These are phyloP conservation scores for Populus deltoides DNA, from an alignment of 345 rosid species.

Conservation along the genomic window DNA sequence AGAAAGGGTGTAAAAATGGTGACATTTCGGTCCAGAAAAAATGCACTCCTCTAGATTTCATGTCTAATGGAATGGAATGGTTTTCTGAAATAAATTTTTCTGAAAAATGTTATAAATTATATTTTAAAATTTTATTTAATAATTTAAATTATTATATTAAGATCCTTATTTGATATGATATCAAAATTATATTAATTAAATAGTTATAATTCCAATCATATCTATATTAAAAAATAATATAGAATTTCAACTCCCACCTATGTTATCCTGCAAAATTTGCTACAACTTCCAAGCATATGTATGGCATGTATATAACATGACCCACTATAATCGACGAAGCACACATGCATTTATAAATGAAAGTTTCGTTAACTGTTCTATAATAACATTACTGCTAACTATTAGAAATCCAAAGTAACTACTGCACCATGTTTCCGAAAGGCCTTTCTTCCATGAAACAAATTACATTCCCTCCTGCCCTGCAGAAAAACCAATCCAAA, in stretches of 20 bases:
- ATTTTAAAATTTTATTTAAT: no score
- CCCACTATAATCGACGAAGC: not conserved
- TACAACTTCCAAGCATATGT: not conserved
- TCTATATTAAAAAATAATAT: no score
- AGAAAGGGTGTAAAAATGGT: not conserved
- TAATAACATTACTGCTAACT: slow-evolving; percentile 2
- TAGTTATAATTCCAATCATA: no score
- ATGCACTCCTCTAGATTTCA: not conserved
- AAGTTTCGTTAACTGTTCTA: slow-evolving; percentile 11
- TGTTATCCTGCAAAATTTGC: no score
- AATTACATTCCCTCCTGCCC: not conserved
- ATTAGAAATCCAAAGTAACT: not conserved
- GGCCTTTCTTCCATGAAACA: not conserved
- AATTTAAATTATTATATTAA: no score
- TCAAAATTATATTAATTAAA: no score
- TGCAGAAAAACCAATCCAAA: not conserved
- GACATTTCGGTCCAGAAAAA: not conserved
- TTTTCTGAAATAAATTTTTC: no score
- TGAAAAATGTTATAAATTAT: no score
- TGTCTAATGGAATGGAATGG: no score
- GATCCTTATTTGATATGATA: no score
- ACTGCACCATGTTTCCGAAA: not conserved
- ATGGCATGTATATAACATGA: not conserved
- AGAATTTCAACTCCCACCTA: no score
- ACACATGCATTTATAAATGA: not conserved